Evolutionary conservation across 371 early-diverging fungal species (phyloP), one percentile per base, ranked within the genome.

Genomic region (Mortierella sp.): DNA sequence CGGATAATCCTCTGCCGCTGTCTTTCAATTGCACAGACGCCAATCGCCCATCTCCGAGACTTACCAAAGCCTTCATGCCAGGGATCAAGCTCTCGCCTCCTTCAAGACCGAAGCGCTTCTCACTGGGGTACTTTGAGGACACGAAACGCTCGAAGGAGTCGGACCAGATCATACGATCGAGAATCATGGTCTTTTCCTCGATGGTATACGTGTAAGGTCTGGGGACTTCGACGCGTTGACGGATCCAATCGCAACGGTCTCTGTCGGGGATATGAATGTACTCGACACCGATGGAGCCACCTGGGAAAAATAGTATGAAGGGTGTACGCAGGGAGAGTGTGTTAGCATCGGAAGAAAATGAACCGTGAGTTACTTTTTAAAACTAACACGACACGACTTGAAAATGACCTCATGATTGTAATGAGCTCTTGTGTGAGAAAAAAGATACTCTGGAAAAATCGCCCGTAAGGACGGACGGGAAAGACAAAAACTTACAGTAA

Each of bases 61-160:
- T 88, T 90, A 96, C 95, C 94, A 98, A 89, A 75, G 97, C 96
- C 90, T 99, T 98, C 97, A 99, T 97, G 79, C 98, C 98, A 68
- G 98, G 98, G 79, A 99, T 98, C 89, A 99, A 93, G 84, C 94
- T 90, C 88, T 99, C 99, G 89, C 97, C 96, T 81, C 99, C 99
- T 91, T 99, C 99, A 60, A 99, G 94, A 84, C 99, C 99, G 84
- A 98, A 99, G 77, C 99, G 94, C 95, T 99, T 99, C 88, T 97
- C 98, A 78, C 95, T 95, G 71, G 98, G 97, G 90, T 96, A 98
- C 91, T 98, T 98, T 48, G 94, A 94, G 26, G 98, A 94, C 75
- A 97, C 95, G 80, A 98, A 98, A 79, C 97, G 94, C 86, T 99
- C 98, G 84, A 98, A 99, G 75, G 95, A 95, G 91, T 97, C 97